These are phyloP conservation scores for Malassezia psittaci DNA, from an alignment of 1,284 basidiomycete species.

Conservation along the genomic window DNA sequence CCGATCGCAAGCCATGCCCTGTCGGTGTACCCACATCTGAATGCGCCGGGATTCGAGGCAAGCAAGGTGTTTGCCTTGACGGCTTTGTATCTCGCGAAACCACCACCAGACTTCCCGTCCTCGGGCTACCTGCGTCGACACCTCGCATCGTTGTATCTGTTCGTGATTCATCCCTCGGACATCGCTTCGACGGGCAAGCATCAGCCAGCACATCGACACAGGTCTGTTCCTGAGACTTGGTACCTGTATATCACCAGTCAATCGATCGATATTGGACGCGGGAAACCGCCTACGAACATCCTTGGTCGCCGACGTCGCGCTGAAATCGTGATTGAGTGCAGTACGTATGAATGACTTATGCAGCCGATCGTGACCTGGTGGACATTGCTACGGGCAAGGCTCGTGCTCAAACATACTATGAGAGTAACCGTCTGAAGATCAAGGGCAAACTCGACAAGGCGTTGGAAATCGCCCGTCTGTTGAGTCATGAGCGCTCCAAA, in stretches of 20 bases:
- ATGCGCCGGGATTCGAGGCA: conserved; percentile 35
- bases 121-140: conserved; percentile 28
- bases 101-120: conserved; percentile 28
- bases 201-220: conserved; percentile 14
- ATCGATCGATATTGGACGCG: conserved; percentile 24
- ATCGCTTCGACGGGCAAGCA: background rate
- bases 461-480: conserved; percentile 23
- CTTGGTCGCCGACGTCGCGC: conserved; percentile 35
- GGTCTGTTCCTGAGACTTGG: conserved; percentile 9
- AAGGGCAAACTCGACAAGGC: conserved; percentile 36
- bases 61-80: conserved; percentile 38
- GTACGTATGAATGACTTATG: conserved; percentile 7
- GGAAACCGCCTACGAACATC: conserved; percentile 32
- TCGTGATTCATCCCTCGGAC: conserved; percentile 31
- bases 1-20: conserved; percentile 26
- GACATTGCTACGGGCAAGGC: conserved; percentile 39
- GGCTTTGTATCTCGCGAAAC: conserved; percentile 25
- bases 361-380: conserved; percentile 34
- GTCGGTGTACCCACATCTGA: conserved; percentile 22
- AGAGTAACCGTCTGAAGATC: conserved; percentile 32
- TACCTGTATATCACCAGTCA: conserved; percentile 4
- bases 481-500: conserved; percentile 39
- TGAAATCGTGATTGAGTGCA: conserved; percentile 39
- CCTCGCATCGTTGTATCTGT: conserved; percentile 37
- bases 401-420: conserved; percentile 30